A percentile compares a stretch with the other conserved stretches of the same genome.
Evolutionary conservation across 2,329 filamentous ascomycete genomes (phyloP).

Genomic region (Colletotrichum endophyticum): DNA sequence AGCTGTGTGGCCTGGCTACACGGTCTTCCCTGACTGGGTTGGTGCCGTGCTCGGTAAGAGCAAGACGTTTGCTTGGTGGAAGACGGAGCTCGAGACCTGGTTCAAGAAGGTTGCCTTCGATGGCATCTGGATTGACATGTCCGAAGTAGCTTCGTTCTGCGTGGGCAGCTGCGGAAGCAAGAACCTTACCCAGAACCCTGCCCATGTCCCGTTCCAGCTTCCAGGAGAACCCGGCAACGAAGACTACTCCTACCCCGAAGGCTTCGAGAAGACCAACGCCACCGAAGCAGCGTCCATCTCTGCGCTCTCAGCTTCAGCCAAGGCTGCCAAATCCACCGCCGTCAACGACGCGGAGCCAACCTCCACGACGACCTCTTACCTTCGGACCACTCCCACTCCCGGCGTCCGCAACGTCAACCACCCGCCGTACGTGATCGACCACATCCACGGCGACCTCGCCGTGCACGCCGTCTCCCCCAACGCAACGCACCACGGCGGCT

Average conservation of each 20-base stretch:
- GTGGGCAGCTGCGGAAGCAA: constrained; percentile 73
- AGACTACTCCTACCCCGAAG: constrained; percentile 66
- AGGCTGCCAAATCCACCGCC: constrained; percentile 27
- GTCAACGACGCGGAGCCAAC: constrained; percentile 24
- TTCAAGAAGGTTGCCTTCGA: constrained; percentile 57
- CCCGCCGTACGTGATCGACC: constrained; percentile 79
- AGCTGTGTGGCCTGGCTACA: constrained; percentile 76
- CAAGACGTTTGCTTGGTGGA: constrained; percentile 73
- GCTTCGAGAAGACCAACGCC: constrained; percentile 49
- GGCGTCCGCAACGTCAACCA: constrained; percentile 72
- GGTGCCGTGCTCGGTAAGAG: constrained; percentile 65
- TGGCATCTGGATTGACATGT: constrained; percentile 65
- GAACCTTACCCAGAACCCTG: constrained; percentile 68
- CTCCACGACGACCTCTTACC: constrained; percentile 37
- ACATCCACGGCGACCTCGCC: constrained; percentile 74
- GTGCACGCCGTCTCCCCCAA: constrained; percentile 78
- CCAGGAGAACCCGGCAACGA: constrained; percentile 58
- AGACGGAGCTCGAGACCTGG: constrained; percentile 62
- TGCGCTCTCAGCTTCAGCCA: constrained; percentile 47
- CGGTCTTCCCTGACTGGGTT: constrained; percentile 75
- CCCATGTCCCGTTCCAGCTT: constrained; percentile 60
- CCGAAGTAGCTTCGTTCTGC: constrained; percentile 68
- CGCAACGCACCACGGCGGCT: constrained; percentile 76
- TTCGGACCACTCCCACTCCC: constrained; percentile 60
- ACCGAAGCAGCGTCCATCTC: constrained; percentile 69